These are phyloP conservation scores for Apocynum venetum DNA, from an alignment of 257 asterid genomes.

Conservation along the genomic window DNA sequence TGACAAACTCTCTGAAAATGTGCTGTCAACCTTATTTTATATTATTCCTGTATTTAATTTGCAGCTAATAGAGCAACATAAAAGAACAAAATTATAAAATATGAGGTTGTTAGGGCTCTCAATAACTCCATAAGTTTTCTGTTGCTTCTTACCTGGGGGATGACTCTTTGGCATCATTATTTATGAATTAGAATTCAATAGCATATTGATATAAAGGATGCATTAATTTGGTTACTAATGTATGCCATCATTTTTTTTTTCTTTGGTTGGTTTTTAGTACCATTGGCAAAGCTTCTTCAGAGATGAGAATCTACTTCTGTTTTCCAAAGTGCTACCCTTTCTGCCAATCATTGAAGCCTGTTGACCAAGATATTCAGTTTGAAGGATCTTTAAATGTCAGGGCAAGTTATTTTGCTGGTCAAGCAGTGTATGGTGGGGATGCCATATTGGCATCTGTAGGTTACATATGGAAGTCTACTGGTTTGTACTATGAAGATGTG, in stretches of 20 bases:
- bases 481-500: slow-evolving; percentile 58
- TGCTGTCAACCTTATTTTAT: background rate
- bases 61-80: background rate
- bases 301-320: slow-evolving; percentile 66
- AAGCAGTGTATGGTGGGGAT: slow-evolving; percentile 73
- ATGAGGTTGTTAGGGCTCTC: background rate
- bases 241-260: background rate
- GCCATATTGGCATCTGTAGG: slow-evolving; percentile 85
- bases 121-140: background rate
- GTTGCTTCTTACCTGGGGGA: background rate
- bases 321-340: slow-evolving; percentile 38
- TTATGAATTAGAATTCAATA: background rate
- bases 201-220: background rate
- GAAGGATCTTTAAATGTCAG: slow-evolving; percentile 55
- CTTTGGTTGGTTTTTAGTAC: slow-evolving; percentile 40
- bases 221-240: background rate
- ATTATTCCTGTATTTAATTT: background rate
- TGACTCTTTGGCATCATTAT: background rate
- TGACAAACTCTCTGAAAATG: background rate
- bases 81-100: background rate
- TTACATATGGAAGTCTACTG: slow-evolving; percentile 74
- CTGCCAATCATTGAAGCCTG: slow-evolving; percentile 30
- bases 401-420: slow-evolving; percentile 78
- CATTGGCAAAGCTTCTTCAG: slow-evolving; percentile 90
- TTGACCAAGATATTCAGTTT: slow-evolving; percentile 30